Evolutionary conservation across 169 alveolate genomes (phyloP), one percentile per base, ranked within the genome.

Genomic region (Babesia caballi): DNA sequence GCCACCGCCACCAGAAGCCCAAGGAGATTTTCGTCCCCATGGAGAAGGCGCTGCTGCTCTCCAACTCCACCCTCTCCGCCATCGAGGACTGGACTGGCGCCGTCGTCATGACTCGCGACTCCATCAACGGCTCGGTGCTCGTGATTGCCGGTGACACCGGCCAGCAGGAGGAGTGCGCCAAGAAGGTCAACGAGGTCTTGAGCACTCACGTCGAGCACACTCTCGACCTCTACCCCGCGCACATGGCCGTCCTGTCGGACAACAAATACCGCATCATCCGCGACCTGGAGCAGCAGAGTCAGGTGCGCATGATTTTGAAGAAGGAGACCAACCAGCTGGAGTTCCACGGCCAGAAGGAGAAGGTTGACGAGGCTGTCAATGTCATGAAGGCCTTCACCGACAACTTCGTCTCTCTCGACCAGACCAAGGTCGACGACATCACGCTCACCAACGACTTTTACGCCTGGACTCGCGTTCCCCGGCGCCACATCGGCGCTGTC

Each of bases 161-260:
- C 49, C 84, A 74, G 59, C 84, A 74, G 51, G 70, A 74, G 23
- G 84, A 74, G 21, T 63, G 77, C 51, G 41, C 63, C 4, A 33
- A 66, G 50, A 60, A 52, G 38, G 47, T 74, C 5, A 52, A 74
- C 49, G 84, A 65, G 1, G 51, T 74, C n/a, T 21, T 74, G 51
- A 50, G 42, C 38, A 42, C 60, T 7, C 70, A 58, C 42, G 69
- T 63, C 7, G 66, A 51, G 38, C 38, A 41, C 46, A 41, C 68
- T 2, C 23, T 61, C 32, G 61, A 52, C 25, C 25, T 74, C 11
- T 63, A 70, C 4, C 67, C 74, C 17, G 84, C 68, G n/a, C 75
- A 74, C 19, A 35, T 59, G 40, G 70, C 69, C 15, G 73, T 74
- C 12, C 35, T 74, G 75, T 44, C 71, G 32, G 84, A 74, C 56